A percentile compares a stretch with the other conserved stretches of the same genome.
phyloP scores from a whole-genome alignment of 208 protist species.

The Strigomonas culicis region DNA sequence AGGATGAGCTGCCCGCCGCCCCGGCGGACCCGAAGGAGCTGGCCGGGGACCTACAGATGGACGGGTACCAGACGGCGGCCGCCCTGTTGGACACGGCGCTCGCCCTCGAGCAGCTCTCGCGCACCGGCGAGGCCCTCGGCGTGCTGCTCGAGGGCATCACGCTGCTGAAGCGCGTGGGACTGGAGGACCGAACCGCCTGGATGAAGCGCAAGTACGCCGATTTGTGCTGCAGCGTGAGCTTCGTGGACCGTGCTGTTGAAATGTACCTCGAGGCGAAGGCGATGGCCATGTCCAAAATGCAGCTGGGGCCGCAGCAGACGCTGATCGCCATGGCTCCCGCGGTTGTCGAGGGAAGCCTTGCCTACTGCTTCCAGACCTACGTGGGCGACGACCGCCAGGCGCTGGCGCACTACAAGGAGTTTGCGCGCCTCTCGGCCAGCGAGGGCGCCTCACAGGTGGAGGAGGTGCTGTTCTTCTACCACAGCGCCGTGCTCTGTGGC shows the following conservation, averaged over 20 bases:
- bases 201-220: not conserved
- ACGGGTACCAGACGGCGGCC: not conserved
- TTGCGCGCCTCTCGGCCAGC: not conserved
- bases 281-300: not conserved
- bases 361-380: constrained; percentile 5
- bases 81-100: not conserved
- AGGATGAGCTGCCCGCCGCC: not conserved
- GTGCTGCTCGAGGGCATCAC: not conserved
- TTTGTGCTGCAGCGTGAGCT: not conserved
- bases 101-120: not conserved
- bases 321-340: not conserved
- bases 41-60: not conserved
- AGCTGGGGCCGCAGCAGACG: not conserved
- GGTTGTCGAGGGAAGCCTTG: not conserved
- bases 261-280: not conserved
- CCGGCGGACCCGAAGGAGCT: not conserved
- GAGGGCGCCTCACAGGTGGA: not conserved
- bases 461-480: no score
- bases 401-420: not conserved
- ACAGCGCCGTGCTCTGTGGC: no score
- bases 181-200: not conserved
- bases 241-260: not conserved
- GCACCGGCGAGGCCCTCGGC: not conserved
- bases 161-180: not conserved
- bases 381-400: not conserved